Base-by-base conservation (phyloP, 2,329 filamentous ascomycete genomes). In the Fusarium sp. region DNA sequence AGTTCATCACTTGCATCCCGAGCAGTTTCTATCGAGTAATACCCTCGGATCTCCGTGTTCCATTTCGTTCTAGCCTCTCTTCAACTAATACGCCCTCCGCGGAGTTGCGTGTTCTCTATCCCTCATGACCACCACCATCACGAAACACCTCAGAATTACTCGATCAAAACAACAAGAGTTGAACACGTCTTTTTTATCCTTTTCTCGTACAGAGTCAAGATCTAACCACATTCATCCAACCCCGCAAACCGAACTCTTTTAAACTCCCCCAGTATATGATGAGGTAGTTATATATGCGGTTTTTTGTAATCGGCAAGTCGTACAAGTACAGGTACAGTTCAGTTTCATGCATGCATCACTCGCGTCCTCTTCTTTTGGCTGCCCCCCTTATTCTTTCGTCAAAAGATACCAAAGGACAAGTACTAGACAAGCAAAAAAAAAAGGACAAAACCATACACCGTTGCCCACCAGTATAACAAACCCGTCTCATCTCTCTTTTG, bases 1-100 rank as follows among this genome's bases (percentile, higher is more conserved):
- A 20, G 35, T 18, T 59, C 16, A 42, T 35, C 16, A 13, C 27
- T 37, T 71, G 38, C 16, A 20, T 31, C n/a, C 11, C n/a, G 27
- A 45, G 35, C 57, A 37, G 65, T 64, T 74, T 74, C 66, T 27
- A 72, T 74, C 72, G 72, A 74, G 72, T 66, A 72, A 75, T 72
- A 29, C 18, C n/a, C 35, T 56, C 40, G 29, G 61, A 20, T 59
- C 22, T 24, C 29, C 52, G 20, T 72, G 45, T 31, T 62, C 47
- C 27, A 10, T 71, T 60, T 71, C 18, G 45, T 27, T 34, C 22
- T 71, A 31, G 40, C 38, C 27, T 64, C 35, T 52, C 34, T 52
- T 60, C 16, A 40, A 50, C 14, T 40, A 34, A 34, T 3, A 37
- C 6, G 16, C 31, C 31, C 54, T 50, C 65, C 71, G 68, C 58